phyloP scores from a whole-genome alignment of 352 stramenopile genomes.

The Phytophthora agathidicida region DNA sequence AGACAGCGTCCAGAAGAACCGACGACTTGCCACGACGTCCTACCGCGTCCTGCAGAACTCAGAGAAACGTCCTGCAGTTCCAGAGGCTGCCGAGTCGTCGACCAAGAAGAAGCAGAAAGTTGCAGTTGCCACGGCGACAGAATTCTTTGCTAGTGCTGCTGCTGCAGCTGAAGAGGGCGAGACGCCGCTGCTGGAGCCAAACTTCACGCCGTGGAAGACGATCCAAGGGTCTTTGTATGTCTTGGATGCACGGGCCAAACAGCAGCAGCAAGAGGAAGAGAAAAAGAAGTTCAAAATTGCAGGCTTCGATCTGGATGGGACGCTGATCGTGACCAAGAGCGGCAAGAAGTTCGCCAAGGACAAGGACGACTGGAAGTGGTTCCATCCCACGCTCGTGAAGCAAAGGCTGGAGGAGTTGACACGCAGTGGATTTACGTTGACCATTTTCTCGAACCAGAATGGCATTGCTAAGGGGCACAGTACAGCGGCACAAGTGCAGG shows the following conservation, averaged over 20 bases:
- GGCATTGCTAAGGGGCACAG: conserved; percentile 82
- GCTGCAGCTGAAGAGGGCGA: not conserved
- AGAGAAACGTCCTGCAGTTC: too few relatives aligned
- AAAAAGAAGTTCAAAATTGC: conserved; percentile 56
- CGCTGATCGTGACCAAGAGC: conserved; percentile 85
- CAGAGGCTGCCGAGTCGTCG: conserved; percentile 4
- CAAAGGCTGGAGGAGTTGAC: conserved; percentile 57
- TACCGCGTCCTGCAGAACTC: too few relatives aligned
- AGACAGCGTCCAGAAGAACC: conserved; percentile 43
- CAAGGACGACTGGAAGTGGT: conserved; percentile 77
- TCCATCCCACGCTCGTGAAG: conserved; percentile 62
- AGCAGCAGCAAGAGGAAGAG: conserved; percentile 8
- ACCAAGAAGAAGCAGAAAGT: conserved; percentile 30
- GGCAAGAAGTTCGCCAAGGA: conserved; percentile 79
- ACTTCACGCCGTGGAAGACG: conserved; percentile 52
- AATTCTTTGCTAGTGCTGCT: conserved; percentile 12
- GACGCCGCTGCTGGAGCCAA: conserved; percentile 18
- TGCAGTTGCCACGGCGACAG: not conserved
- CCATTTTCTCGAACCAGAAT: conserved; percentile 89
- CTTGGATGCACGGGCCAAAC: conserved; percentile 46
- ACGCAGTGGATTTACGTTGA: conserved; percentile 55
- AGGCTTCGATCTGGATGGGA: conserved; percentile 83
- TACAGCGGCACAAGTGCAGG: conserved; percentile 61
- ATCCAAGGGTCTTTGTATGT: conserved; percentile 50
- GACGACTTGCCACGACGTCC: conserved; percentile 30